Conservation (phyloP, 495 filamentous ascomycete species). For the Neohortaea acidophila region DNA sequence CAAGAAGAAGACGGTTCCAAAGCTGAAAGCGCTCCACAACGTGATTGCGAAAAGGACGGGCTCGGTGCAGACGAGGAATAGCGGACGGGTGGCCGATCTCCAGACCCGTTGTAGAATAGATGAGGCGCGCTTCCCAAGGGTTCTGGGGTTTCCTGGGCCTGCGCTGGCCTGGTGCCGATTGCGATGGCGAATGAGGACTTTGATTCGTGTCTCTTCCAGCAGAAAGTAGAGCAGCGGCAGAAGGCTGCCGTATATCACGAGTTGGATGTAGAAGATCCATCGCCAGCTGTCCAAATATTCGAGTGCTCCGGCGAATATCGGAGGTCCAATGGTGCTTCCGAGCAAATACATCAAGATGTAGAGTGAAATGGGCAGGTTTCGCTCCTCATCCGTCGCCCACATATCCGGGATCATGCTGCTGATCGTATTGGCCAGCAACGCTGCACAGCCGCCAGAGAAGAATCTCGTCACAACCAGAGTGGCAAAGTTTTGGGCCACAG, state of each 20-base stretch:
- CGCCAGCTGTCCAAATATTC: slow-evolving; percentile 31
- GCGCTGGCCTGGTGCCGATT: slow-evolving; percentile 24
- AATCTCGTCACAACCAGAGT: slow-evolving; percentile 35
- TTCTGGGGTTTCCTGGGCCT: slow-evolving; percentile 16
- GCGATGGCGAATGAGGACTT: slow-evolving; percentile 26
- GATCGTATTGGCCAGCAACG: slow-evolving; percentile 33
- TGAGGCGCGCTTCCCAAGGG: slow-evolving; percentile 25
- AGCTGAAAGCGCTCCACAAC: slow-evolving; percentile 37
- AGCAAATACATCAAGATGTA: slow-evolving; percentile 32
- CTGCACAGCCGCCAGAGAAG: slow-evolving; percentile 34
- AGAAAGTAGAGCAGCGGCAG: slow-evolving; percentile 29
- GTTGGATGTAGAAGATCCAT: slow-evolving; percentile 36
- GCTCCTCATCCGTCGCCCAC: slow-evolving; percentile 28
- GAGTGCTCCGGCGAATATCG: slow-evolving; percentile 33
- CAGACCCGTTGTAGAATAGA: slow-evolving; percentile 5
- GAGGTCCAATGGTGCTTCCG: slow-evolving; percentile 33
- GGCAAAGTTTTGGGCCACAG: slow-evolving; percentile 35
- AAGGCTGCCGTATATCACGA: slow-evolving; percentile 32
- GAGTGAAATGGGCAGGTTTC: slow-evolving; percentile 34
- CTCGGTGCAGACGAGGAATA: slow-evolving; percentile 37
- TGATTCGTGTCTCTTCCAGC: slow-evolving; percentile 31
- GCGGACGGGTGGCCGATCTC: slow-evolving; percentile 28
- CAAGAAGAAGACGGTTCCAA: slow-evolving; percentile 37
- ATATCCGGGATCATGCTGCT: slow-evolving; percentile 36
- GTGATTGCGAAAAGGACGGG: slow-evolving; percentile 37